A percentile compares a stretch with the other conserved stretches of the same genome.
Conservation (phyloP, 1,284 basidiomycete genomes). For the Coriolopsis trogii region DNA sequence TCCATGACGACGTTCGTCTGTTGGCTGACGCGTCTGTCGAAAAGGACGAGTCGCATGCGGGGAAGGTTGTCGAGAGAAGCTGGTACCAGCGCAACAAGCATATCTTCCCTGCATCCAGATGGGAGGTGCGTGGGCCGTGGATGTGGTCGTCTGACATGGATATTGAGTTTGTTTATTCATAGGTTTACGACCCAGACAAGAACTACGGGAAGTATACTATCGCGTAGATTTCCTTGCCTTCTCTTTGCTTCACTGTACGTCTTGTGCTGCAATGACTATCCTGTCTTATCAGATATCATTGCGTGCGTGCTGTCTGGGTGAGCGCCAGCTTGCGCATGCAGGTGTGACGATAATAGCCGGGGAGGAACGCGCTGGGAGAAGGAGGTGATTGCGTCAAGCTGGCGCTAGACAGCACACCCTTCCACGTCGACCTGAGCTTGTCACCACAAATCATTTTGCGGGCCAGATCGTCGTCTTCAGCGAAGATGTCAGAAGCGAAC, state of each 20-base stretch:
- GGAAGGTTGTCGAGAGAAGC: conserved; percentile 95
- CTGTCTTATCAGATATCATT: background rate
- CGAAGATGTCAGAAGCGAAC: too few relatives aligned
- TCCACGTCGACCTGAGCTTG: too few relatives aligned
- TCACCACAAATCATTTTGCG: too few relatives aligned
- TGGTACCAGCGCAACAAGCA: conserved; percentile 98
- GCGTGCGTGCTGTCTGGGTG: too few relatives aligned
- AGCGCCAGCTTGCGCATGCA: too few relatives aligned
- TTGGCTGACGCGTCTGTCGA: conserved; percentile 95
- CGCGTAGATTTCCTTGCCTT: conserved; percentile 39
- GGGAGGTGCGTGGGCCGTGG: conserved; percentile 72
- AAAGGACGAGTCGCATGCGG: conserved; percentile 98
- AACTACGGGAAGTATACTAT: conserved; percentile 89
- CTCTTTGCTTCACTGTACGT: background rate
- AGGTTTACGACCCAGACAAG: conserved; percentile 93
- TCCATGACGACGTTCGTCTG: conserved; percentile 96
- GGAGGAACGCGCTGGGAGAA: too few relatives aligned
- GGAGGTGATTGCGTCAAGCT: too few relatives aligned
- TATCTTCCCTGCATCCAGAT: conserved; percentile 94
- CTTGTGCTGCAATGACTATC: background rate
- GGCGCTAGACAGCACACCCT: too few relatives aligned
- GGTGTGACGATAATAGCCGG: too few relatives aligned
- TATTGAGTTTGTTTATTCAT: background rate
- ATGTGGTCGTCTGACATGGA: background rate
- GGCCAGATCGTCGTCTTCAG: too few relatives aligned